phyloP scores from a whole-genome alignment of 352 stramenopile species.

The Poterioochromonas sp. region DNA sequence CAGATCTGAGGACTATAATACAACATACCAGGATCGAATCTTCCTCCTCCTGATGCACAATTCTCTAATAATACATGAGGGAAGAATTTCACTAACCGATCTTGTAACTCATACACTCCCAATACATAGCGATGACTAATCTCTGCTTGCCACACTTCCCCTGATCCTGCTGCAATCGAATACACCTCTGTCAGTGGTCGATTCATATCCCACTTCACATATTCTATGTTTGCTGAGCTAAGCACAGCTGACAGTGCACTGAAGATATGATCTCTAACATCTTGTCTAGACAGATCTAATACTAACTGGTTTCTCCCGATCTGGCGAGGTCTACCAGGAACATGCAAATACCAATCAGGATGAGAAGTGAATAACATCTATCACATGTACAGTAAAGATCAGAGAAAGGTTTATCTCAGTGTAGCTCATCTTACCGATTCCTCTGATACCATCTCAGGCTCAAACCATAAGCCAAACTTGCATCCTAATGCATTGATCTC shows the following conservation, averaged over 20 bases:
- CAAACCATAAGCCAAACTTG: constrained; percentile 23
- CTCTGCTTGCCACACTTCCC: constrained; percentile 11
- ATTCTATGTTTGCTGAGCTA: constrained; percentile 7
- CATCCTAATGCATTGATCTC: constrained; percentile 4
- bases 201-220: constrained; percentile 30
- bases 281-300: constrained; percentile 10
- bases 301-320: constrained; percentile 11
- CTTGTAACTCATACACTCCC: background rate
- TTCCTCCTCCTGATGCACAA: constrained; percentile 1
- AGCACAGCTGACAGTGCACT: background rate
- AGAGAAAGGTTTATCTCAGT: background rate
- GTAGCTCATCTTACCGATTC: background rate
- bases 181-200: constrained; percentile 17
- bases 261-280: background rate
- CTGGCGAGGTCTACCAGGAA: constrained; percentile 7
- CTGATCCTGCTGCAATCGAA: background rate
- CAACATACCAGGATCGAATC: background rate
- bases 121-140: constrained; percentile 6
- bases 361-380: background rate
- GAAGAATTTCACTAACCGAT: background rate
- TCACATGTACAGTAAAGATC: background rate
- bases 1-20: constrained; percentile 16
- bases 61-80: constrained; percentile 16
- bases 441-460: constrained; percentile 19
- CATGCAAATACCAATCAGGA: constrained; percentile 27